Evolutionary conservation across 768 basidiomycete species (phyloP), one percentile per base, ranked within the genome.

Genomic region (Gymnopilus junonius): DNA sequence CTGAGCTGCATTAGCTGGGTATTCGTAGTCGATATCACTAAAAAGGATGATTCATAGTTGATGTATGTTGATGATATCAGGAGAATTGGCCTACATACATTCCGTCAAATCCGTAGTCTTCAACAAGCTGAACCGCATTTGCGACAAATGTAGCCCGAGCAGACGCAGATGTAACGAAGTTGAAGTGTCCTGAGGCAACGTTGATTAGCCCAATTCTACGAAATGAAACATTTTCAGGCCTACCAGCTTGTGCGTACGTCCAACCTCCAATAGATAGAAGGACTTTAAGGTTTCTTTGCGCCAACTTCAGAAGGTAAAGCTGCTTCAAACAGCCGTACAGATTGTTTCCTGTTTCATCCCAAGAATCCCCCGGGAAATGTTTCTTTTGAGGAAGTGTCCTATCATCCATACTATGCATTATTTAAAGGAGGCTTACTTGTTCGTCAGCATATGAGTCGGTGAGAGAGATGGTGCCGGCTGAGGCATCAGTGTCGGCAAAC

Each of bases 321-420:
- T 94, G 93, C 77, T 94, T 94, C 69, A 95, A 75, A 73, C 87
- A 88, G 0, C 92, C 92, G 65, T 93, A 95, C 5, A 94, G 76
- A 68, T 94, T 93, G 73, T 87, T 92, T 20, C 92, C 93, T 1
- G 78, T 64, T 20, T 93, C 91, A 67, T 80, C 78, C 92, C 90
- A 93, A 11, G 86, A 86, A 69, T 94, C 92, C 2, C 83, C 82
- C 0, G 88, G 78, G 76, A 82, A 91, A 66, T 86, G 89, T 85
- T 90, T 89, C 89, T 91, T 54, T 27, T 45, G 17, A 27, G 27
- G 39, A 55, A 6, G 1, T 55, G 12, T 34, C 32, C n/a, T 65
- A 35, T 66, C 74, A 69, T 23, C 59, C 48, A 59, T n/a, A 14
- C 37, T 12, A 35, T 54, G 21, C 12, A 45, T 7, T 17, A 34